Evolutionary conservation across 2,329 filamentous ascomycete species (phyloP).

Genomic region (Claviceps pazoutovae): DNA sequence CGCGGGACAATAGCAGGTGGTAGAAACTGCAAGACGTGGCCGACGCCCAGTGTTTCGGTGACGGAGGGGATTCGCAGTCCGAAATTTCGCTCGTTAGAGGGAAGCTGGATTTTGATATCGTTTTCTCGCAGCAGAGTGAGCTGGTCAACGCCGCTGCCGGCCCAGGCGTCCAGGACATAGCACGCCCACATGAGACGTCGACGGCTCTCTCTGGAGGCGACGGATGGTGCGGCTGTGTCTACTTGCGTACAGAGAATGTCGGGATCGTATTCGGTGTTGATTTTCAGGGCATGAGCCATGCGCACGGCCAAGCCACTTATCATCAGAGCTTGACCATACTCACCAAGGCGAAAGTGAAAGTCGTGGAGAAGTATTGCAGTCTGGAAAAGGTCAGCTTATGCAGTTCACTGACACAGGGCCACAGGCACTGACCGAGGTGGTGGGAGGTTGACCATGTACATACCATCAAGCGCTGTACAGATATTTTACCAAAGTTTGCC

Average conservation of each 20-base stretch:
- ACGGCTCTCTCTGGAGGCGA: conserved; percentile 24
- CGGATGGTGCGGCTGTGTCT: conserved; percentile 17
- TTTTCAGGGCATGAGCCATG: conserved; percentile 27
- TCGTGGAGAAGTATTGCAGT: conserved; percentile 25
- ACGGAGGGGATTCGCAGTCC: conserved; percentile 26
- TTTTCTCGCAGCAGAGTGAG: conserved; percentile 24
- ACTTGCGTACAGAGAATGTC: conserved; percentile 24
- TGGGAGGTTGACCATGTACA: no score
- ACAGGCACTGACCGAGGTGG: neutral
- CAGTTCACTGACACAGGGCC: neutral
- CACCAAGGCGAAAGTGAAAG: conserved; percentile 25
- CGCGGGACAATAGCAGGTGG: conserved; percentile 25
- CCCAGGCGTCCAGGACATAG: conserved; percentile 27
- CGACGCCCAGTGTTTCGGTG: conserved; percentile 26
- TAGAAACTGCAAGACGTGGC: conserved; percentile 26
- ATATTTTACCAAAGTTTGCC: conserved; percentile 25
- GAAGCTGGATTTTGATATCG: conserved; percentile 28
- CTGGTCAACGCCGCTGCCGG: conserved; percentile 25
- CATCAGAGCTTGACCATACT: conserved; percentile 27
- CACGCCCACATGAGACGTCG: conserved; percentile 29
- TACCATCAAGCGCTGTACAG: conserved; percentile 26
- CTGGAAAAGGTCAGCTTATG: conserved; percentile 9
- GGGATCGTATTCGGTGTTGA: conserved; percentile 23
- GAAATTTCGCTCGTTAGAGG: conserved; percentile 26
- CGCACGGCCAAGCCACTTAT: conserved; percentile 26